Evolutionary conservation across 1,284 basidiomycete species (phyloP).

Genomic region (Puccinia novopanici): DNA sequence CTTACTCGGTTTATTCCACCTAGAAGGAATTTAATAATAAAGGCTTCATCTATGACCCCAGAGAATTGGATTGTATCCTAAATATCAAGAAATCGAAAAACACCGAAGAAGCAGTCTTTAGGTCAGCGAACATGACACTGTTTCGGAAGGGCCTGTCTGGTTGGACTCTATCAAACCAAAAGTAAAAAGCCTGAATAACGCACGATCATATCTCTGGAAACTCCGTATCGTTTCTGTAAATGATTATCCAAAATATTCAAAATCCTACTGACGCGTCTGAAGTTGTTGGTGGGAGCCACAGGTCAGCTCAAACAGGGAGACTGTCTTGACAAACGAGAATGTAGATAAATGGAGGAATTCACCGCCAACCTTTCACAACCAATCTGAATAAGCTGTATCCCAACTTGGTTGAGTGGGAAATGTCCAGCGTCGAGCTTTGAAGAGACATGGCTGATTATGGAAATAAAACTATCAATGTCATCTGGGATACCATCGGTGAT

Average conservation of each 20-base stretch:
- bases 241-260: conserved; percentile 31
- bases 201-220: conserved; percentile 31
- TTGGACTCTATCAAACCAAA: too few relatives aligned
- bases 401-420: conserved; percentile 63
- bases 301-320: neutral
- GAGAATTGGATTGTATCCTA: conserved; percentile 18
- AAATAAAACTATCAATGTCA: conserved; percentile 64
- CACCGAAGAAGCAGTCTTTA: neutral
- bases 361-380: conserved; percentile 38
- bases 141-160: too few relatives aligned
- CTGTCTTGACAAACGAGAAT: neutral
- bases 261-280: conserved; percentile 14
- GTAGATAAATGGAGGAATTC: neutral
- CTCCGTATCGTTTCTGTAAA: conserved; percentile 17
- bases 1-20: conserved; percentile 39
- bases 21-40: conserved; percentile 32
- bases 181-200: neutral
- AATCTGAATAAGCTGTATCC: conserved; percentile 68
- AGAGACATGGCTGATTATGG: conserved; percentile 64
- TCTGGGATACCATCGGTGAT: conserved; percentile 68
- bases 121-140: too few relatives aligned
- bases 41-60: neutral
- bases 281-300: neutral
- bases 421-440: conserved; percentile 63
- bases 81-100: neutral